These are phyloP conservation scores for Acephala macrosclerotiorum DNA, from an alignment of 2,329 filamentous ascomycete genomes.

Conservation along the genomic window DNA sequence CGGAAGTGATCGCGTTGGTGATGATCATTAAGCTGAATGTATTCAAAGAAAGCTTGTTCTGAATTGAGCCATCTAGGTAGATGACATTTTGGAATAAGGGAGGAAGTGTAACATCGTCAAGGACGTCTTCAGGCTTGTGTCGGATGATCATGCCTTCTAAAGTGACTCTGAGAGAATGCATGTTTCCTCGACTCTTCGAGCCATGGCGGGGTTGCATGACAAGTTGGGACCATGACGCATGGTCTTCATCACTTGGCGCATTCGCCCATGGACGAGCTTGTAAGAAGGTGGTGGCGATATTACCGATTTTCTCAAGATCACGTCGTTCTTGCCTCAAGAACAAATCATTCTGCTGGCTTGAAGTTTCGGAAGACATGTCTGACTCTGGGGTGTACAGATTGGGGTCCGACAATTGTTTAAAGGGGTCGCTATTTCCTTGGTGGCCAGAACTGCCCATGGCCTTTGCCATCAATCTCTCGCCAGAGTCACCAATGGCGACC, in stretches of 20 bases:
- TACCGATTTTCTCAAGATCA: constrained; percentile 71
- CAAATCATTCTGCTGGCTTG: constrained; percentile 33
- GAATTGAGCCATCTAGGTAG: constrained; percentile 80
- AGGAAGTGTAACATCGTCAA: constrained; percentile 70
- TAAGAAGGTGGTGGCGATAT: constrained; percentile 74
- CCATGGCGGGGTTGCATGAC: constrained; percentile 66
- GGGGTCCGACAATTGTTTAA: too few species aligned
- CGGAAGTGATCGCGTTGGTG: constrained; percentile 87
- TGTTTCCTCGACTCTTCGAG: constrained; percentile 60
- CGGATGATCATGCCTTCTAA: constrained; percentile 85
- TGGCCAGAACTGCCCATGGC: background rate
- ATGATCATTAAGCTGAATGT: constrained; percentile 85
- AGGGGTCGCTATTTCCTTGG: background rate
- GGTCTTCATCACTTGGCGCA: constrained; percentile 57
- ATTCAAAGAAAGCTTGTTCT: constrained; percentile 84
- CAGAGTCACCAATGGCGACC: constrained; percentile 28
- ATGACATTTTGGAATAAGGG: constrained; percentile 75
- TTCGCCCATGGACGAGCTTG: constrained; percentile 83
- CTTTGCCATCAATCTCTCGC: background rate
- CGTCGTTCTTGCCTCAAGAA: constrained; percentile 59
- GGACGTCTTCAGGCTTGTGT: constrained; percentile 76
- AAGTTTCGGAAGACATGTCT: constrained; percentile 48
- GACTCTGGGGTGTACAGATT: constrained; percentile 28
- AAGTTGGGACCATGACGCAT: constrained; percentile 76
- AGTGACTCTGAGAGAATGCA: constrained; percentile 69